These are phyloP conservation scores for Penicillium mononematosum DNA, from an alignment of 495 filamentous ascomycete genomes.

Conservation along the genomic window DNA sequence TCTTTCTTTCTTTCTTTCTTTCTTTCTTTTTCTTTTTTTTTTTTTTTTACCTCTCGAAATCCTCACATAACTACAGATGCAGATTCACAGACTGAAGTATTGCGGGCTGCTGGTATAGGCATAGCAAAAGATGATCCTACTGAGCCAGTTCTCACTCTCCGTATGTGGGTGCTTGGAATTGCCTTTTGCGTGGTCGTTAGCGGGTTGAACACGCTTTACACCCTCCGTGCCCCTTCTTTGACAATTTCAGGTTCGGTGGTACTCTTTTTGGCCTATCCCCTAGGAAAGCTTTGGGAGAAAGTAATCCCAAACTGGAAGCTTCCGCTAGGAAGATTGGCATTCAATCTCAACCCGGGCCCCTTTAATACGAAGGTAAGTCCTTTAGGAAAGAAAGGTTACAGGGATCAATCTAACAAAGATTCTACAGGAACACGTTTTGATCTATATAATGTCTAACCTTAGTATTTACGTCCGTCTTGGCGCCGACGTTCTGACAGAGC, in stretches of 20 bases:
- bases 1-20: too few species aligned
- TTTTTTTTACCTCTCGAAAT: not conserved
- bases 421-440: slow-evolving; percentile 62
- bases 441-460: slow-evolving; percentile 61
- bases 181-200: slow-evolving; percentile 57
- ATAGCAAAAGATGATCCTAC: slow-evolving; percentile 24
- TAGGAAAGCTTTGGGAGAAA: slow-evolving; percentile 55
- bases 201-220: slow-evolving; percentile 65
- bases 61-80: slow-evolving; percentile 8
- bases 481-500: slow-evolving; percentile 62
- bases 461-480: slow-evolving; percentile 54
- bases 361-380: slow-evolving; percentile 53
- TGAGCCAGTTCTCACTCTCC: slow-evolving; percentile 56
- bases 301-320: slow-evolving; percentile 49
- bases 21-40: too few species aligned
- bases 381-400: too few species aligned
- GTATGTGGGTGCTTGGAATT: slow-evolving; percentile 64
- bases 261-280: slow-evolving; percentile 63
- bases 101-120: slow-evolving; percentile 31
- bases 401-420: slow-evolving; percentile 13
- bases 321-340: slow-evolving; percentile 46
- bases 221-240: slow-evolving; percentile 52
- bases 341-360: slow-evolving; percentile 62
- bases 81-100: slow-evolving; percentile 23
- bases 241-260: slow-evolving; percentile 59